Conservation (phyloP, 257 asterid genomes). For the Fraxinus quadrangulata region DNA sequence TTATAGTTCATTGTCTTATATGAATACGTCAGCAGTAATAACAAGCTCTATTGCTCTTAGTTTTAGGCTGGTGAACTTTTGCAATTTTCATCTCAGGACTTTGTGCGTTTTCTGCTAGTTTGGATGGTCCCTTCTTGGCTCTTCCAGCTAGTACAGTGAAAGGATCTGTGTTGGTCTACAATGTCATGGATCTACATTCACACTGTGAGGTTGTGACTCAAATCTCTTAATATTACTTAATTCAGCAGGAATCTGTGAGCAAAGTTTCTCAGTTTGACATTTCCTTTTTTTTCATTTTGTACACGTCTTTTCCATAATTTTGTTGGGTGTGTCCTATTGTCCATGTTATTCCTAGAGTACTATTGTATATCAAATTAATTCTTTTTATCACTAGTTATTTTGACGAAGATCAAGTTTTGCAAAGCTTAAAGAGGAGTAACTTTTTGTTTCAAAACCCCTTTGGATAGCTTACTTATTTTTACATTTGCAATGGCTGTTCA, state of each 20-base stretch:
- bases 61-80: conserved; percentile 13
- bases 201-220: conserved; percentile 72
- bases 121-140: conserved; percentile 84
- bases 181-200: conserved; percentile 73
- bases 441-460: neutral
- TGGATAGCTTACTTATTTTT: neutral
- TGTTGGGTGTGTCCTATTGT: neutral
- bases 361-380: conserved; percentile 1
- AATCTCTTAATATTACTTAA: conserved; percentile 15
- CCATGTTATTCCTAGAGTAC: neutral
- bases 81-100: conserved; percentile 57
- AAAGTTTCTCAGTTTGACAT: conserved; percentile 19
- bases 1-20: conserved; percentile 4
- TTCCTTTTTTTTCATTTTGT: conserved; percentile 11
- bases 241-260: conserved; percentile 2
- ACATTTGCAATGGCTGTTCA: conserved; percentile 2
- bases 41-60: conserved; percentile 15
- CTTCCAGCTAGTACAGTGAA: conserved; percentile 79
- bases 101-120: conserved; percentile 78
- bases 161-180: conserved; percentile 86
- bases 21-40: neutral
- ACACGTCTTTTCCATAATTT: conserved; percentile 10
- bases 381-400: neutral
- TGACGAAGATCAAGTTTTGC: conserved; percentile 12
- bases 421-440: neutral